Conservation (phyloP, 805 yeast species). For the Cyberlindnera mrakii region DNA sequence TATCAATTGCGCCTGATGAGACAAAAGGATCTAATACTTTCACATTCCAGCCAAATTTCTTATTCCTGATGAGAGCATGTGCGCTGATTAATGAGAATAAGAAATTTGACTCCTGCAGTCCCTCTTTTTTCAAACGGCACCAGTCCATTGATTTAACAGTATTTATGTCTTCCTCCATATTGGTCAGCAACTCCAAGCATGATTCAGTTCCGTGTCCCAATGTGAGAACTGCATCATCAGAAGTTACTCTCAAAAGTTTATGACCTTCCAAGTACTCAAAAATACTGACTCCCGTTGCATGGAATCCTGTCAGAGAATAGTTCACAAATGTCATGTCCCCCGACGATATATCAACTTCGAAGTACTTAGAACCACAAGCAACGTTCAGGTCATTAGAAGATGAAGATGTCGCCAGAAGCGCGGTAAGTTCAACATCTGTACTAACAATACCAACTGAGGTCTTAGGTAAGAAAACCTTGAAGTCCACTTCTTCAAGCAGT, state of each 20-base stretch:
- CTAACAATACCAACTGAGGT: constrained; percentile 5
- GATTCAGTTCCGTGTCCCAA: constrained; percentile 5
- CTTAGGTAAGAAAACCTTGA: constrained; percentile 4
- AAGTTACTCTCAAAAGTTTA: constrained; percentile 1
- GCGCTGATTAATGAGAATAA: constrained; percentile 1
- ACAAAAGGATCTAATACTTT: constrained; percentile 8
- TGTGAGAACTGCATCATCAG: constrained; percentile 6
- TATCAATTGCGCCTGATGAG: constrained; percentile 3
- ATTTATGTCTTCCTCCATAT: constrained; percentile 1
- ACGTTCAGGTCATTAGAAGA: not conserved
- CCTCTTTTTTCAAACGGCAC: not conserved
- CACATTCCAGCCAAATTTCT: constrained; percentile 10
- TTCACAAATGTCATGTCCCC: constrained; percentile 6
- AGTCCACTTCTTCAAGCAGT: constrained; percentile 7
- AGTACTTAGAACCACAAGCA: constrained; percentile 8
- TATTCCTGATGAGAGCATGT: not conserved
- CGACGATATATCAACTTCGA: constrained; percentile 10
- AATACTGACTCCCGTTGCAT: not conserved
- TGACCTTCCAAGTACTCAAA: constrained; percentile 1
- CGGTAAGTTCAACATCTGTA: constrained; percentile 5
- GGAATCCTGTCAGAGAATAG: constrained; percentile 8
- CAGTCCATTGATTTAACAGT: not conserved
- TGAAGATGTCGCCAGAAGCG: not conserved
- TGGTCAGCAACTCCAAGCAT: constrained; percentile 3
- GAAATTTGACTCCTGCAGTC: not conserved